Conservation (phyloP, 345 rosid species). For the Laguncularia racemosa region DNA sequence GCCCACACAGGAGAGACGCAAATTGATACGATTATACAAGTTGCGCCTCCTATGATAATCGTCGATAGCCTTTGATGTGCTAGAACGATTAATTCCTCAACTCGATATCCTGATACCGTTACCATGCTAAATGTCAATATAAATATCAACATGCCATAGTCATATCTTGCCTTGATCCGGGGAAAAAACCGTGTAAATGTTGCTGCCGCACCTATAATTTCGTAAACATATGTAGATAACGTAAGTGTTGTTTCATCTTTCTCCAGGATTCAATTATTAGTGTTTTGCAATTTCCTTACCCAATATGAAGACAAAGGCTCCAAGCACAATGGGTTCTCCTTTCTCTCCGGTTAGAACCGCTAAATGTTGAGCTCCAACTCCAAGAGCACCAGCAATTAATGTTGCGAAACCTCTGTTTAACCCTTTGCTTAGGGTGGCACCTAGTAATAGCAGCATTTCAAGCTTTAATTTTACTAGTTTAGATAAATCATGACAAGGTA, state of each 20-base stretch:
- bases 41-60: constrained; percentile 55
- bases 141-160: constrained; percentile 72
- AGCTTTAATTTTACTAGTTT: background rate
- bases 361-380: constrained; percentile 52
- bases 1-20: constrained; percentile 66
- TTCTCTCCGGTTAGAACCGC: constrained; percentile 48
- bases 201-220: constrained; percentile 41
- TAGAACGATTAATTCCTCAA: constrained; percentile 36
- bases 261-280: background rate
- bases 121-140: constrained; percentile 75
- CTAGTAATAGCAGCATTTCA: constrained; percentile 20
- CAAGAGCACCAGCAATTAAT: constrained; percentile 48
- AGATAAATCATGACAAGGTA: background rate
- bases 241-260: background rate
- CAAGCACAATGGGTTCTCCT: constrained; percentile 62
- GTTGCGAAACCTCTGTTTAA: constrained; percentile 71
- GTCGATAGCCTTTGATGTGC: constrained; percentile 55
- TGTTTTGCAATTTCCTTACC: constrained; percentile 17
- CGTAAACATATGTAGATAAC: background rate
- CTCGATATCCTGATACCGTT: constrained; percentile 55
- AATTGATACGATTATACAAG: constrained; percentile 37
- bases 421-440: constrained; percentile 63
- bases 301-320: constrained; percentile 53
- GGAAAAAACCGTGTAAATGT: constrained; percentile 76
- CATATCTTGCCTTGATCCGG: constrained; percentile 67